Conservation (phyloP, 257 asterid genomes). For the Nicotiana sylvestris region DNA sequence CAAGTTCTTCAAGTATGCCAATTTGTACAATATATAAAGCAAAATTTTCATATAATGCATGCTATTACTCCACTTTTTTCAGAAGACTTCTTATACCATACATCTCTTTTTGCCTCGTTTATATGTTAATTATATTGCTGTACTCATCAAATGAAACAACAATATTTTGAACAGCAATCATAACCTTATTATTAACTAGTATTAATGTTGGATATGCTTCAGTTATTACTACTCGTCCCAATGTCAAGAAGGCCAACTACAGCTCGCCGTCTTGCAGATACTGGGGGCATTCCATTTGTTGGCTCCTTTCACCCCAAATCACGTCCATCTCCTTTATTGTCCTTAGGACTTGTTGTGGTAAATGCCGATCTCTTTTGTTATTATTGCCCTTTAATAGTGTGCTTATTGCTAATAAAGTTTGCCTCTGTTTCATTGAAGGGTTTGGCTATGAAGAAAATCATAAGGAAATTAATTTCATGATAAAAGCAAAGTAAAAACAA, state of each 20-base stretch:
- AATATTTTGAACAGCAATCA: neutral
- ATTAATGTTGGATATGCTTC: conserved; percentile 4
- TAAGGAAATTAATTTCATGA: neutral
- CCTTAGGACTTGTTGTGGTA: conserved; percentile 78
- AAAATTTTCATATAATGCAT: neutral
- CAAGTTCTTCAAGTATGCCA: neutral
- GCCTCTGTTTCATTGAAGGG: neutral
- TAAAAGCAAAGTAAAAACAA: neutral
- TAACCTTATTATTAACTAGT: neutral
- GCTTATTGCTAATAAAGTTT: neutral
- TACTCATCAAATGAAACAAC: neutral
- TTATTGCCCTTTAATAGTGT: neutral
- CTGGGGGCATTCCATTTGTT: conserved; percentile 60
- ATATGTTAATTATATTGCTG: neutral
- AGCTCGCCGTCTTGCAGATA: conserved; percentile 55
- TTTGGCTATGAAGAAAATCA: neutral
- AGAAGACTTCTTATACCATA: neutral
- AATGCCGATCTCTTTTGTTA: conserved; percentile 17
- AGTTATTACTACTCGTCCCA: conserved; percentile 18
- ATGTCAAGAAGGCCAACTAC: conserved; percentile 81
- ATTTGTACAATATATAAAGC: neutral
- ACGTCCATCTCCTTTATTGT: conserved; percentile 75
- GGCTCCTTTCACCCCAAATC: conserved; percentile 76
- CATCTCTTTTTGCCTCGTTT: neutral
- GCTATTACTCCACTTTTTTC: neutral